phyloP scores from a whole-genome alignment of 441 rosid species.

The Brassica balearica region DNA sequence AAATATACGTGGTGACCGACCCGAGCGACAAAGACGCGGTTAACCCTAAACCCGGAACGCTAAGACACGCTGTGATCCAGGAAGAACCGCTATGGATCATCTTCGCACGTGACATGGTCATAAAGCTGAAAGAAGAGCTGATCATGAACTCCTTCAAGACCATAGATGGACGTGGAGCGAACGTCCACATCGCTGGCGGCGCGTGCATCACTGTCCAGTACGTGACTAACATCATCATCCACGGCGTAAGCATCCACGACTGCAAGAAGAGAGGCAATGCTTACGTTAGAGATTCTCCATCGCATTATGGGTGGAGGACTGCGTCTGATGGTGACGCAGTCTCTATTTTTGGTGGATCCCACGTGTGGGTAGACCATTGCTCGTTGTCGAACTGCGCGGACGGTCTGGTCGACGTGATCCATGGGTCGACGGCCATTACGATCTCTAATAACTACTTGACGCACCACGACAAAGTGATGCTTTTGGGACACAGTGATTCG shows the following conservation, averaged over 20 bases:
- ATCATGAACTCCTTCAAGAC: constrained; percentile 79
- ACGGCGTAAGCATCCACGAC: constrained; percentile 65
- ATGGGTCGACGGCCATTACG: constrained; percentile 72
- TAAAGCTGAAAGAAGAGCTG: constrained; percentile 64
- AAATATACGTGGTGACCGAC: constrained; percentile 59
- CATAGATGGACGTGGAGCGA: constrained; percentile 69
- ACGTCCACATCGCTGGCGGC: constrained; percentile 69
- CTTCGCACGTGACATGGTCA: constrained; percentile 72
- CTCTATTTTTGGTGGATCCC: constrained; percentile 61
- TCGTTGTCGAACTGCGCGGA: constrained; percentile 65
- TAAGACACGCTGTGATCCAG: constrained; percentile 72
- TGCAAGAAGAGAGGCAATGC: constrained; percentile 69
- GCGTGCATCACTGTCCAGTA: constrained; percentile 68
- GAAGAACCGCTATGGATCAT: constrained; percentile 71
- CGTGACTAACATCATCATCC: constrained; percentile 68
- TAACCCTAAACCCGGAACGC: constrained; percentile 72
- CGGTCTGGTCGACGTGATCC: constrained; percentile 65
- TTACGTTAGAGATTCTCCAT: constrained; percentile 71
- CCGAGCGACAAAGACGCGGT: constrained; percentile 55
- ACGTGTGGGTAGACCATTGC: constrained; percentile 71
- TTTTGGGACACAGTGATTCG: constrained; percentile 57
- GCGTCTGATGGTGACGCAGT: constrained; percentile 71
- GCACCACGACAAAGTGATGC: constrained; percentile 62
- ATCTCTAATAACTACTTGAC: constrained; percentile 70
- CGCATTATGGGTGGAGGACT: constrained; percentile 75